A percentile compares a stretch with the other conserved stretches of the same genome.
Conservation (phyloP, 2,329 filamentous ascomycete species). For the Rutstroemia sp. region DNA sequence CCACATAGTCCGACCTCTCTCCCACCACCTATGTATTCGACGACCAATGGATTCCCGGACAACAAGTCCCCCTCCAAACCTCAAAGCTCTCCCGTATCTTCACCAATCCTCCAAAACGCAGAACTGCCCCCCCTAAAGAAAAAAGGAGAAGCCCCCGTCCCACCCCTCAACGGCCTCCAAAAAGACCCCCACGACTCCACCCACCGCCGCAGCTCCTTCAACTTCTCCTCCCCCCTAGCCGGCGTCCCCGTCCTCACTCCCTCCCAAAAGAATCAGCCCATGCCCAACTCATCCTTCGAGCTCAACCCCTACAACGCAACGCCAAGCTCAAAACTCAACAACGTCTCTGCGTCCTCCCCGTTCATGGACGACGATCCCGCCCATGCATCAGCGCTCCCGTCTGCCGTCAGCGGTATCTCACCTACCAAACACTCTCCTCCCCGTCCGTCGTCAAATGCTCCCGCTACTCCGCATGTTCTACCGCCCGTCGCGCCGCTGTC, state of each 20-base stretch:
- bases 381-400: constrained; percentile 25
- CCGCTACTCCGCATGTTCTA: constrained; percentile 38
- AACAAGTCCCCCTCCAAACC: constrained; percentile 8
- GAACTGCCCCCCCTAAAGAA: constrained; percentile 11
- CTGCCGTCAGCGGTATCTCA: constrained; percentile 34
- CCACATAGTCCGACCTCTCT: constrained; percentile 28
- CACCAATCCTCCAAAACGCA: constrained; percentile 12
- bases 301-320: constrained; percentile 7
- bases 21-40: constrained; percentile 26
- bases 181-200: constrained; percentile 14
- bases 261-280: constrained; percentile 13
- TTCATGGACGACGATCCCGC: constrained; percentile 11
- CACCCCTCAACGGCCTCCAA: constrained; percentile 11
- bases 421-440: constrained; percentile 38
- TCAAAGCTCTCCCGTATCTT: constrained; percentile 3
- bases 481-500: constrained; percentile 51
- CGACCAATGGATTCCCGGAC: constrained; percentile 18
- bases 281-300: constrained; percentile 12
- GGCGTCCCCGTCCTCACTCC: constrained; percentile 26
- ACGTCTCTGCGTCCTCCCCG: constrained; percentile 9
- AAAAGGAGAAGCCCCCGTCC: constrained; percentile 8
- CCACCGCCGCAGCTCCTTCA: constrained; percentile 22
- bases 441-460: constrained; percentile 19
- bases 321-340: constrained; percentile 3
- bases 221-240: constrained; percentile 25